Evolutionary conservation across 225 moss, liverwort and hornwort species (phyloP).

Genomic region (Straminergon stramineum): DNA sequence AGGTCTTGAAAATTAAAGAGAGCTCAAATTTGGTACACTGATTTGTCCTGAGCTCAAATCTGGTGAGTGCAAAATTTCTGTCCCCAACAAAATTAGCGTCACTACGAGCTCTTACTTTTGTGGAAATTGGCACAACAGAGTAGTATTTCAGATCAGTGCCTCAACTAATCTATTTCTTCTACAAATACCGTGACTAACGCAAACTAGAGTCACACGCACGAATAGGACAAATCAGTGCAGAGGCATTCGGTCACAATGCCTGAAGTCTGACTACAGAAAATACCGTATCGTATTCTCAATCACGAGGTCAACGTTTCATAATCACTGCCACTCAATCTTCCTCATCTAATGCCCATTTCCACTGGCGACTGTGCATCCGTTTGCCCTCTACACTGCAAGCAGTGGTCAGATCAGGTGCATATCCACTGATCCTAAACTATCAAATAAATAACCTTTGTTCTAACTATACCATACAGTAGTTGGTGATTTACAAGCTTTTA

Average conservation of each 20-base stretch:
- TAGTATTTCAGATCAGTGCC: background rate
- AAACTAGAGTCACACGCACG: background rate
- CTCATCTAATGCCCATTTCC: background rate
- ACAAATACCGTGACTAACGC: background rate
- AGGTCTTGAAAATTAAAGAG: background rate
- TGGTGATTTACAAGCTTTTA: slow-evolving; percentile 8
- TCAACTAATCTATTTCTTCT: background rate
- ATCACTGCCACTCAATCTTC: background rate
- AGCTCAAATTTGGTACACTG: background rate
- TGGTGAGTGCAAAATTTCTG: background rate
- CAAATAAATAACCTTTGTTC: slow-evolving; percentile 3
- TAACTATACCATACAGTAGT: slow-evolving; percentile 9
- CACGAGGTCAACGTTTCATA: background rate
- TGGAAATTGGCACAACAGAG: background rate
- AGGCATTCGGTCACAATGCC: background rate
- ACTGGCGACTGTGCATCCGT: background rate
- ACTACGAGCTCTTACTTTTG: background rate
- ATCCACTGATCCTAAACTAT: background rate
- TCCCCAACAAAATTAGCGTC: background rate
- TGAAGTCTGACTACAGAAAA: background rate
- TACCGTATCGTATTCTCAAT: background rate
- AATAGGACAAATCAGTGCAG: too few relatives aligned
- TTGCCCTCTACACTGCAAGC: background rate
- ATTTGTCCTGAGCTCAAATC: background rate
- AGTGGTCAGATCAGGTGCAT: background rate